phyloP scores from a whole-genome alignment of 768 basidiomycete genomes.

The Russula vinacea region DNA sequence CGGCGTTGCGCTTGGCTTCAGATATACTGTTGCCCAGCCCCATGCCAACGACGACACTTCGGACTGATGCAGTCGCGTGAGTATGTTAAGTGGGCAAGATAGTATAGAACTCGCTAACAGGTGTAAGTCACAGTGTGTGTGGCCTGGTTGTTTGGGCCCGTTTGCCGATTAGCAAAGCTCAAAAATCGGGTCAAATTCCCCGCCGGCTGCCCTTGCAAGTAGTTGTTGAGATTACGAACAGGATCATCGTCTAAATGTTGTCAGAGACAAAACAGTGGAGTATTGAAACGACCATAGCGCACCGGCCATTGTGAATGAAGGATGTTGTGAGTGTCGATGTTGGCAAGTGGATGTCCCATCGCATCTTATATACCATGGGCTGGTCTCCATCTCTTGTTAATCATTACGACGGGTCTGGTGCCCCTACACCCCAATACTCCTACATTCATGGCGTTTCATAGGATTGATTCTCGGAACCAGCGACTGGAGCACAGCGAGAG shows the following conservation, averaged over 20 bases:
- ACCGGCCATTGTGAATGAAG: slow-evolving; percentile 4
- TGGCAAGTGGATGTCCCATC: neutral
- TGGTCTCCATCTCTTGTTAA: neutral
- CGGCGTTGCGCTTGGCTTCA: neutral
- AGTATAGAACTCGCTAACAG: slow-evolving; percentile 10
- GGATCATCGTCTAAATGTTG: neutral
- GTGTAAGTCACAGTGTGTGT: neutral
- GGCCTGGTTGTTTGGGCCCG: slow-evolving; percentile 7
- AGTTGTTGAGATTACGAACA: slow-evolving; percentile 17
- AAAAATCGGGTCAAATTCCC: neutral
- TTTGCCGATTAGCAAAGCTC: neutral
- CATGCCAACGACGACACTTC: neutral
- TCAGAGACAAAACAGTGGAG: slow-evolving; percentile 5
- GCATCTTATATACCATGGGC: neutral
- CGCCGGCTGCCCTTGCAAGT: neutral
- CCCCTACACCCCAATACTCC: slow-evolving; percentile 8
- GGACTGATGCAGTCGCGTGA: slow-evolving; percentile 5
- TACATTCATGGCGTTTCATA: slow-evolving; percentile 4
- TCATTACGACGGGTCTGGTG: neutral
- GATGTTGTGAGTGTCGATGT: neutral
- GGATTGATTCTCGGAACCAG: neutral
- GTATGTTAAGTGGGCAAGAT: too few relatives aligned
- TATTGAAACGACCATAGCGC: neutral
- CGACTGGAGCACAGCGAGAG: neutral
- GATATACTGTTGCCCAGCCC: neutral